Evolutionary conservation across 768 basidiomycete species (phyloP), one percentile per base, ranked within the genome.

Genomic region (Thelephora aurantiotincta): DNA sequence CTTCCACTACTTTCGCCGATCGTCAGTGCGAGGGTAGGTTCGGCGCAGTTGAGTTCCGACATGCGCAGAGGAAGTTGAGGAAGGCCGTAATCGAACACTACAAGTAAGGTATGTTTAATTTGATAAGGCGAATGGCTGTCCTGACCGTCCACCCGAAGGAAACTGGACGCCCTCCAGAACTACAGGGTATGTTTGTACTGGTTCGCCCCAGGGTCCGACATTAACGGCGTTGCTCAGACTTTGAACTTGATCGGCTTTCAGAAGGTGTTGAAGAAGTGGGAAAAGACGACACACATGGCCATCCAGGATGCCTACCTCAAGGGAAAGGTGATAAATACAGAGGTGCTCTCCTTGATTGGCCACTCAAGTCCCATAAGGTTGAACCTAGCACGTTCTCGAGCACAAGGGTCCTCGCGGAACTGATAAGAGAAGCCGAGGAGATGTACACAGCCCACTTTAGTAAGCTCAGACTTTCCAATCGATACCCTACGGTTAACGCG

Each of bases 241-340:
- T 63, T 97, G 35, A 98, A 99, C 60, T 62, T 91, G 9, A 86
- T 88, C 1, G 96, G 94, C 1, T 91, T 96, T 60, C 71, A 85
- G 22, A 91, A 91, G 59, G 80, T 80, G 0, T 59, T 91, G 48
- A 90, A 84, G 64, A 91, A 90, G 60, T 91, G 87, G 52, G 84
- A 83, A 57, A 92, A 88, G 59, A 64, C 73, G 3, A 82, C 89
- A 12, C 42, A 85, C 80, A 77, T 86, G 33, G 70, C 74, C 11
- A 80, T 77, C 18, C 77, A 85, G 58, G 70, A 80, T 20, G 71
- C 80, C 35, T 97, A 93, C 59, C 91, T 84, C 70, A 65, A 70
- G 34, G 87, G 92, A 58, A 82, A 79, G 64, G 87, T 84, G n/a
- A 4, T 50, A 18, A 16, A 3, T 11, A 20, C 26, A 9, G 26